A percentile compares a stretch with the other conserved stretches of the same genome.
phyloP scores from a whole-genome alignment of 495 filamentous ascomycete genomes.

The Cercophora samala region DNA sequence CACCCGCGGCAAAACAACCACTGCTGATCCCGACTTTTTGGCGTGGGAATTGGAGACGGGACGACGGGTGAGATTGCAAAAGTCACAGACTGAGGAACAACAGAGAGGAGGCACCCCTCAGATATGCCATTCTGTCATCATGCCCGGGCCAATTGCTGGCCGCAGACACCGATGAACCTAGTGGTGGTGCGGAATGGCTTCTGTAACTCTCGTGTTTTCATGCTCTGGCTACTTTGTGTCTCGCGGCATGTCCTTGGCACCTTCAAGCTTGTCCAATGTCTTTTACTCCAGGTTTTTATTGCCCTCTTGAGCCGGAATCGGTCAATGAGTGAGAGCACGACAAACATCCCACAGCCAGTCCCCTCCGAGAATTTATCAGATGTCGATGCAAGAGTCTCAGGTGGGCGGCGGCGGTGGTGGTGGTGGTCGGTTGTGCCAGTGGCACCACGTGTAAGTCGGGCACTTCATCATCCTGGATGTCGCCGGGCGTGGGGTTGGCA shows the following conservation, averaged over 20 bases:
- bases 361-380: background rate
- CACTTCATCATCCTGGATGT: slow-evolving; percentile 18
- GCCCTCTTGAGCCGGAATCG: slow-evolving; percentile 1
- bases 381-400: slow-evolving; percentile 1
- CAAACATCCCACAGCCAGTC: background rate
- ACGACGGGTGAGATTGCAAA: too few species aligned
- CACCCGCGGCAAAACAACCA: background rate
- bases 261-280: background rate
- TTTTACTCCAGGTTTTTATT: background rate
- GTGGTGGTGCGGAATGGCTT: slow-evolving; percentile 4
- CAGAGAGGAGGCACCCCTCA: background rate
- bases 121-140: background rate
- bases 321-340: background rate
- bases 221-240: slow-evolving; percentile 11
- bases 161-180: background rate
- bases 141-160: background rate
- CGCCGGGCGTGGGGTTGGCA: slow-evolving; percentile 28
- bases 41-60: background rate
- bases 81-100: background rate
- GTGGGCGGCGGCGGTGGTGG: slow-evolving; percentile 1
- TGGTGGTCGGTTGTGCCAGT: slow-evolving; percentile 12
- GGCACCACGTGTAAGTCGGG: slow-evolving; percentile 41
- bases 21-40: background rate
- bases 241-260: slow-evolving; percentile 6
- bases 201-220: slow-evolving; percentile 15